Evolutionary conservation across 1,284 basidiomycete genomes (phyloP), one percentile per base, ranked within the genome.

Genomic region (Boletus smithii): DNA sequence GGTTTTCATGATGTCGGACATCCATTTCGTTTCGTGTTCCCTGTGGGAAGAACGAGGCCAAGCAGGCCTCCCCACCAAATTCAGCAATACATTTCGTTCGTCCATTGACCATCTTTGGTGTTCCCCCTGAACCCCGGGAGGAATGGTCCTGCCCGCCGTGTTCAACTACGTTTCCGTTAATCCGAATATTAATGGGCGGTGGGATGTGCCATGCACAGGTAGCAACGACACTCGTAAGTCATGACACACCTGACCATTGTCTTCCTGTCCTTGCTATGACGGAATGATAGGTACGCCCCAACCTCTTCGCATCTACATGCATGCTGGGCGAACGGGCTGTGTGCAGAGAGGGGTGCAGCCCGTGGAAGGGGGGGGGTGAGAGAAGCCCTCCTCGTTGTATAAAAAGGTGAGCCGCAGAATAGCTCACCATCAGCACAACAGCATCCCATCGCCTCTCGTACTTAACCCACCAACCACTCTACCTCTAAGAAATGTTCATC

Each of bases 401-500:
- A 53, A 55, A 48, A 46, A 17, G 26, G 10, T 14, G n/a, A 20
- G 26, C 14, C n/a, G 2, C 3, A 18, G 17, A 27, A 8, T 22
- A 26, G 2, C 10, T 18, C 18, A 52, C 24, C 36, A 36, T 36
- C 48, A 37, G 29, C 13, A 2, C 33, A 38, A 32, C 4, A 33
- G 11, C 18, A 16, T 34, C 37, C 22, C 27, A 47, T 42, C n/a
- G 24, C 27, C 9, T 16, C 7, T n/a, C 30, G 3, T 22, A 31
- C 4, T 20, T 37, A 14, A 16, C 23, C 8, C 31, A 20, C 32
- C 6, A 24, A 3, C n/a, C 37, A 4, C 26, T n/a, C 8, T 3
- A 16, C 13, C 14, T 1, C 22, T 22, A 31, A 44, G 34, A 40
- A 10, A 42, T 49, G 50, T 31, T 18, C 17, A n/a, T 54, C n/a